These are phyloP conservation scores for Trichophyton verrucosum DNA, from an alignment of 2,329 filamentous ascomycete genomes.

Conservation along the genomic window DNA sequence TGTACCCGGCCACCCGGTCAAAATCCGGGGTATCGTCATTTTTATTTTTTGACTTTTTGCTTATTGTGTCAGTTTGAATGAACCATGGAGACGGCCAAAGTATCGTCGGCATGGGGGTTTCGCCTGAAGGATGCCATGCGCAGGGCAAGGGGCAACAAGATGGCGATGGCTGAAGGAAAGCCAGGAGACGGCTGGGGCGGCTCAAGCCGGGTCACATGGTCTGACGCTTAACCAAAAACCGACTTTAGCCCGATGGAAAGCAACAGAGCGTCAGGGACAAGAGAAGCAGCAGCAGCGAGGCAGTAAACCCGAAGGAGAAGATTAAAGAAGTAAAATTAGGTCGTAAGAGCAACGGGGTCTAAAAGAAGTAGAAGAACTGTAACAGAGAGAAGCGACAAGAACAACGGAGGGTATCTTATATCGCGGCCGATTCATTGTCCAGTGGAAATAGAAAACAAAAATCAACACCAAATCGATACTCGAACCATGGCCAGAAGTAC, in stretches of 20 bases:
- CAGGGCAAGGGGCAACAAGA: neutral
- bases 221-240: neutral
- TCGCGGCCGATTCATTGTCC: neutral
- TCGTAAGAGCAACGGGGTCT: neutral
- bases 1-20: neutral
- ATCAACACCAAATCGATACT: neutral
- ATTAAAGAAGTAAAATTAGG: neutral
- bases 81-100: neutral
- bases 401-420: conserved; percentile 1
- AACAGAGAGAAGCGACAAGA: neutral
- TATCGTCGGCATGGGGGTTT: neutral
- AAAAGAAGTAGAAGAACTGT: neutral
- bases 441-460: neutral
- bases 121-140: neutral
- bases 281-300: neutral
- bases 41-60: neutral
- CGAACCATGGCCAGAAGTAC: neutral
- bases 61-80: neutral
- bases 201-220: neutral
- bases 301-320: neutral
- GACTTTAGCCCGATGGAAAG: neutral
- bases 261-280: neutral
- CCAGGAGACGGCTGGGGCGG: neutral
- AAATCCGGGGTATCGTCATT: neutral
- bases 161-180: neutral